phyloP scores from a whole-genome alignment of 805 yeast genomes.

The Candida berthetii region DNA sequence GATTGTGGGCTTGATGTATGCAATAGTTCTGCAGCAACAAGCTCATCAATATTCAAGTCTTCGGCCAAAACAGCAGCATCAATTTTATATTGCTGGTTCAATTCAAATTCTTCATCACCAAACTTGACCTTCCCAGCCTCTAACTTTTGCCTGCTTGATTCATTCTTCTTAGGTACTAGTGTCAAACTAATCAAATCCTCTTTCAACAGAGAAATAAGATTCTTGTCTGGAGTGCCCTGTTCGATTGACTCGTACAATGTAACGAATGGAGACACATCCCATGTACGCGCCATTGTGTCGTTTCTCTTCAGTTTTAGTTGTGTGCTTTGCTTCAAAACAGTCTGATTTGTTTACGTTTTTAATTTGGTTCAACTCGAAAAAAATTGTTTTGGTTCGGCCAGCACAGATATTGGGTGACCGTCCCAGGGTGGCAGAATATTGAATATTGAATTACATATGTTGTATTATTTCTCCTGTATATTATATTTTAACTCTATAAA shows the following conservation, averaged over 20 bases:
- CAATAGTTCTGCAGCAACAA: slow-evolving; percentile 66
- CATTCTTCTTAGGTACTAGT: slow-evolving; percentile 36
- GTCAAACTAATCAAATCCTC: slow-evolving; percentile 40
- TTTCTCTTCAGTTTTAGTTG: not conserved
- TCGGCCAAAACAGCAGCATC: slow-evolving; percentile 53
- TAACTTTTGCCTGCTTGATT: slow-evolving; percentile 38
- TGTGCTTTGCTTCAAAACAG: not conserved
- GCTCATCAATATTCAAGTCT: slow-evolving; percentile 70
- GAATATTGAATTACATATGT: too few relatives aligned
- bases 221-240: slow-evolving; percentile 15
- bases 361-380: too few relatives aligned
- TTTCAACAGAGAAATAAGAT: slow-evolving; percentile 26
- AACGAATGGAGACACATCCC: not conserved
- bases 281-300: slow-evolving; percentile 1
- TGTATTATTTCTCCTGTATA: not conserved
- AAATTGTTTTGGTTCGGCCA: too few relatives aligned
- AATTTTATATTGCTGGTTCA: slow-evolving; percentile 62
- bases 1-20: slow-evolving; percentile 34
- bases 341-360: too few relatives aligned
- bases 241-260: slow-evolving; percentile 25
- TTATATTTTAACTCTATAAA: slow-evolving; percentile 10
- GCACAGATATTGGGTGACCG: too few relatives aligned
- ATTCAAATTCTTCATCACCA: slow-evolving; percentile 48
- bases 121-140: slow-evolving; percentile 42
- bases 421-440: too few relatives aligned